phyloP scores from a whole-genome alignment of 2,329 filamentous ascomycete species.

The Fonsecaea nubica region DNA sequence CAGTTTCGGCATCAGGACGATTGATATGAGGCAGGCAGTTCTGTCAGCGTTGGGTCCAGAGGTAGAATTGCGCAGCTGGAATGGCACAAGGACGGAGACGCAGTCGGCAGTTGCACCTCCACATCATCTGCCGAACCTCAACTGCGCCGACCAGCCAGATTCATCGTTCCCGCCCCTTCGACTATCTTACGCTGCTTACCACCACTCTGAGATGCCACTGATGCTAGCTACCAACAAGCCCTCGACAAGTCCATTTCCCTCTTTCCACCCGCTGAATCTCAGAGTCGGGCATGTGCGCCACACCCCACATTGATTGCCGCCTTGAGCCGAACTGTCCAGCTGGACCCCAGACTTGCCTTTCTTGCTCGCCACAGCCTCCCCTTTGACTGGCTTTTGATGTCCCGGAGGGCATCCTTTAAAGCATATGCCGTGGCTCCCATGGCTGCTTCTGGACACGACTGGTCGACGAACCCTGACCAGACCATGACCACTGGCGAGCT shows the following conservation, averaged over 20 bases:
- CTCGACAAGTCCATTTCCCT: conserved; percentile 3
- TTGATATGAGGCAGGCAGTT: not conserved
- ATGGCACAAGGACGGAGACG: not conserved
- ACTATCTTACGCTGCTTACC: not conserved
- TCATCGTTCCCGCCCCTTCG: not conserved
- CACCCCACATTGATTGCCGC: conserved; percentile 17
- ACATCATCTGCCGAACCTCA: conserved; percentile 26
- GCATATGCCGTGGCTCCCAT: conserved; percentile 1
- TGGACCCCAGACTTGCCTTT: conserved; percentile 11
- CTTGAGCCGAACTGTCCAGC: conserved; percentile 19
- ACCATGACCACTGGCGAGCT: not conserved
- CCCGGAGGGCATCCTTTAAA: not conserved
- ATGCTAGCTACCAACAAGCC: not conserved
- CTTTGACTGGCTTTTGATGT: conserved; percentile 4
- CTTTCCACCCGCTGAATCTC: not conserved
- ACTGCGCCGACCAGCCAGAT: not conserved
- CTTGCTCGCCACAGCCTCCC: conserved; percentile 11
- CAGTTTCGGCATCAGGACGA: conserved; percentile 1
- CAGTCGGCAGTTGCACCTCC: conserved; percentile 26
- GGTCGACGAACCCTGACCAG: conserved; percentile 5
- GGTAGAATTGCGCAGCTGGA: not conserved
- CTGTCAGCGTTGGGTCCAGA: not conserved
- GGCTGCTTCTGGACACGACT: not conserved
- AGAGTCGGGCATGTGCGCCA: conserved; percentile 1
- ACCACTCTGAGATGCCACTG: not conserved